These are phyloP conservation scores for Kokia cookei DNA, from an alignment of 441 rosid species.

Conservation along the genomic window DNA sequence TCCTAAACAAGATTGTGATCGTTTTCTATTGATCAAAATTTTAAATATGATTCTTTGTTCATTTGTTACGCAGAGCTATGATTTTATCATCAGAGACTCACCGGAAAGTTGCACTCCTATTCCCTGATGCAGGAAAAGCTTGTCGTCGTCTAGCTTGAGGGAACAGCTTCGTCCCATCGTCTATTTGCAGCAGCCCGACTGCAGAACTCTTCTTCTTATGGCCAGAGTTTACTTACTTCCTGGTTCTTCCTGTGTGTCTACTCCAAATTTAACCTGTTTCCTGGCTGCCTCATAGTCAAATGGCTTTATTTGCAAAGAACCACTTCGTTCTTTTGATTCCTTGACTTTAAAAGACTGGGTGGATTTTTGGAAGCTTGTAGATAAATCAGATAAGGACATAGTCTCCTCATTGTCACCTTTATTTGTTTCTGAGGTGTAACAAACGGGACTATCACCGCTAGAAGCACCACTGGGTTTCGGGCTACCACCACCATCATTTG, in stretches of 20 bases:
- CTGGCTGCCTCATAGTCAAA: conserved; percentile 74
- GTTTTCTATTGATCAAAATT: not conserved
- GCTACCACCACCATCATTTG: conserved; percentile 10
- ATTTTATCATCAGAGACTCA: conserved; percentile 11
- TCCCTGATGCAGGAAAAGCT: conserved; percentile 87
- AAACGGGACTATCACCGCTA: no score
- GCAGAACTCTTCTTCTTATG: conserved; percentile 36
- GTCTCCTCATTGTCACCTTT: conserved; percentile 32
- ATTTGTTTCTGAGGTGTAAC: conserved; percentile 12
- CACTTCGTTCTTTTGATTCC: conserved; percentile 24
- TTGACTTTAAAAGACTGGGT: conserved; percentile 26
- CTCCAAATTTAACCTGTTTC: conserved; percentile 28
- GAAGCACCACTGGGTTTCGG: conserved; percentile 14
- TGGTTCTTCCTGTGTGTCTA: conserved; percentile 15
- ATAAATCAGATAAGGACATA: conserved; percentile 61
- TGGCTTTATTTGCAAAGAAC: conserved; percentile 49
- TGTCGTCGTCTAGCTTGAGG: conserved; percentile 63
- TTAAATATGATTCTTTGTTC: not conserved
- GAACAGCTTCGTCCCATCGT: conserved; percentile 36
- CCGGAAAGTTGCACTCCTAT: conserved; percentile 68
- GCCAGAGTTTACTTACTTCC: conserved; percentile 4
- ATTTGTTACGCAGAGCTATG: not conserved
- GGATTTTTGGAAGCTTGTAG: conserved; percentile 73
- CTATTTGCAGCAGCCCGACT: conserved; percentile 19
- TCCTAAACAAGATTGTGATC: not conserved